These are phyloP conservation scores for Pythium monospermum DNA, from an alignment of 352 stramenopile species.

Conservation along the genomic window DNA sequence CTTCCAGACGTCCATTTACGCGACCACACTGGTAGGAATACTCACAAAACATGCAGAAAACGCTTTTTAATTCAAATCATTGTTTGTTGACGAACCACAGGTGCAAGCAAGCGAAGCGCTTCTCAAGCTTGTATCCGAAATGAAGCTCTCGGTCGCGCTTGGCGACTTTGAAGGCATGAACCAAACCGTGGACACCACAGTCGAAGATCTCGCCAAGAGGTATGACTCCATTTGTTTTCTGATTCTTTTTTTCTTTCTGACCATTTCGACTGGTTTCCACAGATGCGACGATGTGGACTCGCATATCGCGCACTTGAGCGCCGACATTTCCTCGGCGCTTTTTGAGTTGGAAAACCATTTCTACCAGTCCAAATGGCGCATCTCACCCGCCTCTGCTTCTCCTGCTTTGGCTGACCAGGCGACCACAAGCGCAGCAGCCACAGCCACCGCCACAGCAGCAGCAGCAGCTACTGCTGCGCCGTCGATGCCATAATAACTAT, in stretches of 20 bases:
- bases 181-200: conserved; percentile 70
- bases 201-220: conserved; percentile 65
- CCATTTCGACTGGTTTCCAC: conserved; percentile 1
- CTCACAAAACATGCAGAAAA: no score
- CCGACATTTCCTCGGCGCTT: conserved; percentile 71
- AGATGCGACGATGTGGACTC: conserved; percentile 79
- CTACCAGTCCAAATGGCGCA: conserved; percentile 78
- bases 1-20: conserved; percentile 80
- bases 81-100: conserved; percentile 4
- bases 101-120: conserved; percentile 77
- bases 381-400: no score
- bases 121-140: conserved; percentile 75
- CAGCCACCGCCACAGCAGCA: no score
- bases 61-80: not conserved
- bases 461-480: not conserved
- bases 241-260: not conserved
- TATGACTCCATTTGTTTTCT: conserved; percentile 16
- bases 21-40: conserved; percentile 53
- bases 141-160: conserved; percentile 75
- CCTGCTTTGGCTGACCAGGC: no score
- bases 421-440: no score
- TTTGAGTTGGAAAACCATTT: conserved; percentile 83
- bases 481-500: not conserved
- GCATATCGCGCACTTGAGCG: conserved; percentile 70
- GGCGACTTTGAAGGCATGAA: conserved; percentile 85